Percentiles rank a stretch among this genome's conserved stretches.
These are phyloP conservation scores for Avena sativa DNA, from an alignment of 176 grass and related monocot genomes.

Conservation along the genomic window DNA sequence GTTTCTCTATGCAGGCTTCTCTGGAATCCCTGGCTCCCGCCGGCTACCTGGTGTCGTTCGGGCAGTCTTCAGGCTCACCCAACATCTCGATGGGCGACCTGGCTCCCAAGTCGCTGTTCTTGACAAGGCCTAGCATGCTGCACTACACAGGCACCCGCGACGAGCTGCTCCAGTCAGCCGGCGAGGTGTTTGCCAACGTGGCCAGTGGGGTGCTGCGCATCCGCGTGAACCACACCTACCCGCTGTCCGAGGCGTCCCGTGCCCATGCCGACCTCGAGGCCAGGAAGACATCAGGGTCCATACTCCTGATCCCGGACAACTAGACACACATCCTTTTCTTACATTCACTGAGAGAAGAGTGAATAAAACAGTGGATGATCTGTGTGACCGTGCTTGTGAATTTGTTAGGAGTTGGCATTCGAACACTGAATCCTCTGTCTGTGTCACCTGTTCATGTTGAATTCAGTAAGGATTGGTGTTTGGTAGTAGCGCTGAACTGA, in stretches of 20 bases:
- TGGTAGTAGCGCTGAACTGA: not conserved
- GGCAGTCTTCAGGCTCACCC: conserved; percentile 67
- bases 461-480: not conserved
- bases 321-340: not conserved
- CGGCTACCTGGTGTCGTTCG: conserved; percentile 69
- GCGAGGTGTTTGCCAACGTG: conserved; percentile 67
- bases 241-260: conserved; percentile 54
- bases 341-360: not conserved
- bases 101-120: conserved; percentile 67
- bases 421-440: not conserved
- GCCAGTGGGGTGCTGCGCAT: conserved; percentile 54
- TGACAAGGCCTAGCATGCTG: conserved; percentile 67
- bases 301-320: conserved; percentile 65
- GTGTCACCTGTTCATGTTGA: not conserved
- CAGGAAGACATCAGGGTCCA: conserved; percentile 68
- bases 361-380: conserved; percentile 8
- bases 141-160: conserved; percentile 68
- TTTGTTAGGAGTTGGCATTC: not conserved
- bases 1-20: conserved; percentile 53
- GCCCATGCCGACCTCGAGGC: conserved; percentile 69
- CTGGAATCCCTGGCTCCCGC: conserved; percentile 54
- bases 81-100: conserved; percentile 59
- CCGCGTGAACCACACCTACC: conserved; percentile 66
- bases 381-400: not conserved
- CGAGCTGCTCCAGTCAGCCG: conserved; percentile 60